Conservation (phyloP, 163 green algal species). For the Prototheca cutis region DNA sequence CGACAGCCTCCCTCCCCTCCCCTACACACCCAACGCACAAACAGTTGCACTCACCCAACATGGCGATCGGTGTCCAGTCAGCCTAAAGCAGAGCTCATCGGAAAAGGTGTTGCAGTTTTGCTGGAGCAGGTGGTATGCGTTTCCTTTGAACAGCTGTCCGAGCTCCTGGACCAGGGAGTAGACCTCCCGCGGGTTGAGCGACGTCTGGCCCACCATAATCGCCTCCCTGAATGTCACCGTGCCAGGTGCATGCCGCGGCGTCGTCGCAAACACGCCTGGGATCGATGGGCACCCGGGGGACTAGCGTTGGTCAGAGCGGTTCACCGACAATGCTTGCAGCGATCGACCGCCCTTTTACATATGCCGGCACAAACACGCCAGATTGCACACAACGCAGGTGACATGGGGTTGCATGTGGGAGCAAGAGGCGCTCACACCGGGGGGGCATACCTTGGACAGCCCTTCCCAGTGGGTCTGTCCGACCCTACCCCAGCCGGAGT, state of each 20-base stretch:
- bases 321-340: not conserved
- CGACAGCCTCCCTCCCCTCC: too few relatives aligned
- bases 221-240: conserved; percentile 62
- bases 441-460: too few relatives aligned
- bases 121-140: conserved; percentile 74
- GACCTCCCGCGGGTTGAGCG: conserved; percentile 51
- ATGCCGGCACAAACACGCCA: not conserved
- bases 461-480: too few relatives aligned
- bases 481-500: too few relatives aligned
- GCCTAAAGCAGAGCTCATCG: conserved; percentile 51
- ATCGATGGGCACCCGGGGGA: not conserved
- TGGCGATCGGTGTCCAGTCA: conserved; percentile 49
- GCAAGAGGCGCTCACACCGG: too few relatives aligned
- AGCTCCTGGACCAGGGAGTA: conserved; percentile 60
- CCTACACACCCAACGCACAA: too few relatives aligned
- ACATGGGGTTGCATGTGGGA: too few relatives aligned
- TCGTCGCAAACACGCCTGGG: conserved; percentile 78
- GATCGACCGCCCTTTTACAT: not conserved
- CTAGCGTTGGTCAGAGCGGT: not conserved
- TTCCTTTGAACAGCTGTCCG: conserved; percentile 61
- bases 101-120: conserved; percentile 65
- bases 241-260: conserved; percentile 61
- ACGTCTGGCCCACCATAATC: conserved; percentile 61
- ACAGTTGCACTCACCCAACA: too few relatives aligned
- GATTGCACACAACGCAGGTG: too few relatives aligned